Evolutionary conservation across 192 early-diverging fungal genomes (phyloP), one percentile per base, ranked within the genome.

Genomic region (Coemansia sp.): DNA sequence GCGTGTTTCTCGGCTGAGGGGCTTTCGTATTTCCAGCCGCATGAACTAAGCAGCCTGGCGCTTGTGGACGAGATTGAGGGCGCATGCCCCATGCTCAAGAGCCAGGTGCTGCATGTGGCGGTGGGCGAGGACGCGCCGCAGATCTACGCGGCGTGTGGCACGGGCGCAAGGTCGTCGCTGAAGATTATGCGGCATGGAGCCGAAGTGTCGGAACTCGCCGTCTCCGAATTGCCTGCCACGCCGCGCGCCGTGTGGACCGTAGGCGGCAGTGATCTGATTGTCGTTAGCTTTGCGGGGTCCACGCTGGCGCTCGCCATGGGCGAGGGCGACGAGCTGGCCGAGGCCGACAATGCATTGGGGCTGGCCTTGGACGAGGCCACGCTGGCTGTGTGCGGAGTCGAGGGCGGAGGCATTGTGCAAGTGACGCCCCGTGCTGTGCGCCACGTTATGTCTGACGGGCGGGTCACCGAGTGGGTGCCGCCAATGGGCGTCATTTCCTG

Each of bases 11-110:
- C 26, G 6, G 43, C 35, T 35, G 46, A 19, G 0, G 33, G 76
- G 67, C 13, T 8, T 32, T 82, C 85, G 10, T 85, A 86, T 55
- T 95, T 97, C 69, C 86, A 83, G 35, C 94, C 93, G 30, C 86
- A 91, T 23, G 55, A 87, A 38, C 74, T 99, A 32, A 84, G 88
- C 52, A 98, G 97, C 67, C 76, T 99, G 67, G 77, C 89, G 11
- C 86, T 91, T n/a, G 95, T 98, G 4, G 97, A 98, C 80, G 95
- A 96, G 75, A 72, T 97, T 53, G 92, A 96, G 37, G 90, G 91
- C 23, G 66, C 94, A 43, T 74, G 89, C 37, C 95, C 97, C 5
- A 70, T 99, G 40, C 87, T 94, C 47, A 91, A 93, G 61, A 86
- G 92, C 37, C 92, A 91, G 71, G 90, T 96, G 13, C 67, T 91